A percentile compares a stretch with the other conserved stretches of the same genome.
Evolutionary conservation across 2,329 filamentous ascomycete genomes (phyloP).

Genomic region (Ophiostoma angusticollis): DNA sequence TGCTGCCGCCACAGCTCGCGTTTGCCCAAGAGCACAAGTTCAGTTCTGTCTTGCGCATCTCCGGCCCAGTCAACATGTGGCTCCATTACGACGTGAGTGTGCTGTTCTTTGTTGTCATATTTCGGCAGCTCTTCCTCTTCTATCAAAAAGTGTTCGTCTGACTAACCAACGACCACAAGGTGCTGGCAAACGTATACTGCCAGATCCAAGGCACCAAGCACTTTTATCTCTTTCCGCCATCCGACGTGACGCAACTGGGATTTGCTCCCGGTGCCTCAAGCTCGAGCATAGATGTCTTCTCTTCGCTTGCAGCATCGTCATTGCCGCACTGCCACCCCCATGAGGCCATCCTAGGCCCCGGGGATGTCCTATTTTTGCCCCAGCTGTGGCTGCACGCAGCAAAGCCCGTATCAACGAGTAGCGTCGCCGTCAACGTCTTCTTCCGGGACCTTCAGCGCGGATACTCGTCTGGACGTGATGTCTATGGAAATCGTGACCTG

Average conservation of each 20-base stretch:
- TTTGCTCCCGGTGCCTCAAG: conserved; percentile 70
- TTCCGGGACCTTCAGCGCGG: conserved; percentile 57
- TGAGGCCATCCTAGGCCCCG: conserved; percentile 52
- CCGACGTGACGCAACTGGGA: conserved; percentile 54
- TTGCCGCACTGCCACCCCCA: conserved; percentile 46
- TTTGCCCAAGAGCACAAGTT: conserved; percentile 52
- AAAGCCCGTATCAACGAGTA: conserved; percentile 42
- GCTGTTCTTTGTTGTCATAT: no score
- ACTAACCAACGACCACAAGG: conserved; percentile 29
- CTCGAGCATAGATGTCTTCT: conserved; percentile 63
- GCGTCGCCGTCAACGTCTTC: conserved; percentile 81
- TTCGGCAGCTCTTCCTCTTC: not conserved
- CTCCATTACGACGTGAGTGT: conserved; percentile 65
- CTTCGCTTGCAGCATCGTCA: conserved; percentile 26
- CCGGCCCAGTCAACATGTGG: conserved; percentile 75
- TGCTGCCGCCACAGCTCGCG: conserved; percentile 47
- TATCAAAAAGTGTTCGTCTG: not conserved
- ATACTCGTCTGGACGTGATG: conserved; percentile 65
- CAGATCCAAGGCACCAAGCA: conserved; percentile 64
- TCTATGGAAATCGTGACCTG: conserved; percentile 80
- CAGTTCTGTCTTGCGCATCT: conserved; percentile 68
- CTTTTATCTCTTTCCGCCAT: conserved; percentile 65
- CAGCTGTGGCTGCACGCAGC: conserved; percentile 76
- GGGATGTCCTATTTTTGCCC: conserved; percentile 70
- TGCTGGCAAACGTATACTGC: conserved; percentile 78